A percentile compares a stretch with the other conserved stretches of the same genome.
Conservation (phyloP, 441 rosid genomes). For the Sinapis alba region DNA sequence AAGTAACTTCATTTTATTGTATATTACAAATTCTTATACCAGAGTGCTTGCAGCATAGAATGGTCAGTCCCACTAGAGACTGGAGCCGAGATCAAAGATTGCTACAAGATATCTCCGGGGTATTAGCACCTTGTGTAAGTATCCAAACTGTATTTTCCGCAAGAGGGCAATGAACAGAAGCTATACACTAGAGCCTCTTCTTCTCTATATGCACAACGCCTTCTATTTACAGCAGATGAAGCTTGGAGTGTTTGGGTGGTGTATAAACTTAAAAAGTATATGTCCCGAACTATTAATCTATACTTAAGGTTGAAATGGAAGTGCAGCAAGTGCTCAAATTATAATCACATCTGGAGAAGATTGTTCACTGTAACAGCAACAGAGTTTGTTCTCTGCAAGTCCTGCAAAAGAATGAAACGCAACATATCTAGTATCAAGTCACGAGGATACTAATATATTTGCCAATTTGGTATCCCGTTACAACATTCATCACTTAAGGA, state of each 20-base stretch:
- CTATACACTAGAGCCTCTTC: conserved; percentile 35
- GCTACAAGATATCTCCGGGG: too few relatives aligned
- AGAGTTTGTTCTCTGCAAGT: conserved; percentile 89
- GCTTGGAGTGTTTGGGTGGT: not conserved
- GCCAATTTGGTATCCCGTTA: not conserved
- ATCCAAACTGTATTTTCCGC: conserved; percentile 16
- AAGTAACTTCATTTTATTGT: conserved; percentile 20
- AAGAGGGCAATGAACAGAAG: conserved; percentile 28
- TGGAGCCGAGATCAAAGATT: too few relatives aligned
- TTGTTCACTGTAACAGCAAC: conserved; percentile 91
- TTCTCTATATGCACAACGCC: conserved; percentile 40
- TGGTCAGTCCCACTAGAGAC: too few relatives aligned
- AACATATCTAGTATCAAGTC: conserved; percentile 23
- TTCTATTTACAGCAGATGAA: conserved; percentile 46
- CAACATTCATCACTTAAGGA: conserved; percentile 8
- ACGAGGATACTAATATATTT: not conserved
- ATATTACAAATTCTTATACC: conserved; percentile 34
- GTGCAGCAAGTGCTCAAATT: conserved; percentile 31
- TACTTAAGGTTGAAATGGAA: conserved; percentile 37
- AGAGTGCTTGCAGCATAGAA: conserved; percentile 22
- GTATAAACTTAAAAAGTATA: conserved; percentile 23
- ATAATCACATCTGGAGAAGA: conserved; percentile 88
- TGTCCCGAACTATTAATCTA: conserved; percentile 35
- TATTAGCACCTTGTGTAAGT: conserved; percentile 28
- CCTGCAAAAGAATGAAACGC: conserved; percentile 35